phyloP scores from a whole-genome alignment of 805 yeast species.

The Tetrapisispora nanseiensis region DNA sequence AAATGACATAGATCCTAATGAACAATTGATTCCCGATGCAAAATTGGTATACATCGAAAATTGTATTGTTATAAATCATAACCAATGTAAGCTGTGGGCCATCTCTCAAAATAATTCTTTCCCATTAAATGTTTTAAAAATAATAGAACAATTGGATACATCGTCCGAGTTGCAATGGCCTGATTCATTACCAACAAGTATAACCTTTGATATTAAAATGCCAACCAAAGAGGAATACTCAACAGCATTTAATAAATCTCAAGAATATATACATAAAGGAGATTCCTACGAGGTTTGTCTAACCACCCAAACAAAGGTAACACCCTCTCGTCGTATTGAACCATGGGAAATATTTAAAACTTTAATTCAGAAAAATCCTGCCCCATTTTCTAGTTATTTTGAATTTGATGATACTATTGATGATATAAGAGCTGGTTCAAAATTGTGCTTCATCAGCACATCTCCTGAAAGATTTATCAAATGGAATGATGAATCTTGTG shows the following conservation, averaged over 20 bases:
- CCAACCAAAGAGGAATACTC: constrained; percentile 51
- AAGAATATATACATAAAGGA: constrained; percentile 59
- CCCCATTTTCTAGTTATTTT: constrained; percentile 83
- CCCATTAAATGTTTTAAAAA: constrained; percentile 10
- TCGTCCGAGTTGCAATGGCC: constrained; percentile 11
- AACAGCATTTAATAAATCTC: constrained; percentile 51
- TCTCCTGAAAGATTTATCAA: constrained; percentile 90
- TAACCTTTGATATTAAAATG: constrained; percentile 27
- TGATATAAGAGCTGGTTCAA: constrained; percentile 40
- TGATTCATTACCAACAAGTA: constrained; percentile 12
- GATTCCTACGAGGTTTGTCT: constrained; percentile 91
- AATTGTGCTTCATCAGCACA: constrained; percentile 55
- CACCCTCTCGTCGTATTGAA: constrained; percentile 37
- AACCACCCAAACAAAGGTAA: constrained; percentile 61
- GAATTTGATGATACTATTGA: constrained; percentile 36
- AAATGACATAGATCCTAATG: constrained; percentile 28
- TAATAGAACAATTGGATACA: background rate
- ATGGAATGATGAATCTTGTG: constrained; percentile 60
- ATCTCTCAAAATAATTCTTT: constrained; percentile 41
- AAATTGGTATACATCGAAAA: constrained; percentile 64
- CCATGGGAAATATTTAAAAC: constrained; percentile 79
- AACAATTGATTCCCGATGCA: constrained; percentile 50
- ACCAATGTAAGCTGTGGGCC: constrained; percentile 37
- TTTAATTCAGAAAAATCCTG: constrained; percentile 66
- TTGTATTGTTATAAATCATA: constrained; percentile 46